Conservation (phyloP, 2,329 filamentous ascomycete species). For the Hymenoscyphus fructigenus region DNA sequence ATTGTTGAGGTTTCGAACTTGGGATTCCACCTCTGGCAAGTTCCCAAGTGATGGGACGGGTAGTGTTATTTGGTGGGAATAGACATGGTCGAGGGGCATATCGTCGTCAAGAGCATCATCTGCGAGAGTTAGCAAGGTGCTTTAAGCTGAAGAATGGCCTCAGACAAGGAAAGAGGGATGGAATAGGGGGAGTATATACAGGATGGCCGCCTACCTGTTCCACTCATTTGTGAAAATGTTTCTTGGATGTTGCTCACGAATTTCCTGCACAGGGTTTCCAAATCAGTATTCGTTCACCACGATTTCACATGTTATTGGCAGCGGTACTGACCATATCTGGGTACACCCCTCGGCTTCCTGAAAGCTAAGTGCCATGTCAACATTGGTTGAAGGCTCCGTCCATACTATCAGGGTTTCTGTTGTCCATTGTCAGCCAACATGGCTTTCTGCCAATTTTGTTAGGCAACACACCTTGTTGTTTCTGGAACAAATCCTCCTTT, state of each 20-base stretch:
- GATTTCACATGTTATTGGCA: background rate
- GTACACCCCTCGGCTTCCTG: conserved; percentile 95
- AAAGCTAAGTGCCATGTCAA: conserved; percentile 97
- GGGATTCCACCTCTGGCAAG: conserved; percentile 78
- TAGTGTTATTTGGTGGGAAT: conserved; percentile 67
- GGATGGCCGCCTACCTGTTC: conserved; percentile 51
- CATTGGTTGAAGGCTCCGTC: conserved; percentile 80
- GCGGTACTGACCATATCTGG: conserved; percentile 72
- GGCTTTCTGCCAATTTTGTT: conserved; percentile 27
- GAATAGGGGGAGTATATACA: conserved; percentile 1
- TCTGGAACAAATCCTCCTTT: conserved; percentile 95
- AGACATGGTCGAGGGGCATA: conserved; percentile 64
- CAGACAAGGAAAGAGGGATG: background rate
- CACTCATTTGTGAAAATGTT: conserved; percentile 41
- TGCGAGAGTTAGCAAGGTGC: conserved; percentile 33
- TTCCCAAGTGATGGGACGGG: conserved; percentile 79
- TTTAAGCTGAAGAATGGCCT: background rate
- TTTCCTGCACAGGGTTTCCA: conserved; percentile 58
- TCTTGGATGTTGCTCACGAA: conserved; percentile 77
- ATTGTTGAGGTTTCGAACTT: conserved; percentile 75
- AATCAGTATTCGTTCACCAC: conserved; percentile 10
- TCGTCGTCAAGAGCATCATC: conserved; percentile 92
- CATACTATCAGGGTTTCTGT: conserved; percentile 95
- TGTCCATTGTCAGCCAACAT: conserved; percentile 22
- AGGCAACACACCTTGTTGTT: conserved; percentile 76